Percentiles rank a stretch among this genome's conserved stretches.
These are phyloP conservation scores for Monosporascus sp. DNA, from an alignment of 2,329 filamentous ascomycete genomes.

Conservation along the genomic window DNA sequence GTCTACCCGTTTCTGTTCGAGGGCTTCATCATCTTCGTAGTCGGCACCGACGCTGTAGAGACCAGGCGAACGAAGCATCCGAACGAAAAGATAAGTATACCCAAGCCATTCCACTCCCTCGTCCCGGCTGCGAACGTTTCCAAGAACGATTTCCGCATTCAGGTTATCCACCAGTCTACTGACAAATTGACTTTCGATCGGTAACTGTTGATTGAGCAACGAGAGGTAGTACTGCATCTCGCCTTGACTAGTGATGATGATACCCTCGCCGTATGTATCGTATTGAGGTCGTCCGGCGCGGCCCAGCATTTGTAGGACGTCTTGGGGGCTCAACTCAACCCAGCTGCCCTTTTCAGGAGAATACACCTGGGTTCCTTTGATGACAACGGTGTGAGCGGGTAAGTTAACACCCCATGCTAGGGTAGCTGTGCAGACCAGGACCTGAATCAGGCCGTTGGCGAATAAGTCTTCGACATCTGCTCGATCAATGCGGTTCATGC, in stretches of 20 bases:
- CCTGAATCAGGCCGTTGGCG: constrained; percentile 83
- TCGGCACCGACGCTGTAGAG: constrained; percentile 94
- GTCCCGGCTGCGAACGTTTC: constrained; percentile 84
- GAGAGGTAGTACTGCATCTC: constrained; percentile 98
- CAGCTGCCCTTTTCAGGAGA: constrained; percentile 98
- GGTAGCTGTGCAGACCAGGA: constrained; percentile 96
- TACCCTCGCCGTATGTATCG: constrained; percentile 96
- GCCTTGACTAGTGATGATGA: constrained; percentile 92
- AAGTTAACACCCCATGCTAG: constrained; percentile 98
- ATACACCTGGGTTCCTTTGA: constrained; percentile 97
- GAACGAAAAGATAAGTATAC: constrained; percentile 95
- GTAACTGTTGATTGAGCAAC: constrained; percentile 91
- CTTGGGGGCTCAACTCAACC: constrained; percentile 95
- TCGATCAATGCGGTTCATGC: constrained; percentile 93
- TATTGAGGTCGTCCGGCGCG: constrained; percentile 95
- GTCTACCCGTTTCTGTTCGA: constrained; percentile 97
- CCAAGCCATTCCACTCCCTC: constrained; percentile 99
- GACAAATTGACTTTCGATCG: constrained; percentile 94
- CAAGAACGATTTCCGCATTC: constrained; percentile 92
- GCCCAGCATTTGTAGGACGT: constrained; percentile 97
- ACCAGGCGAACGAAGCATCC: constrained; percentile 92
- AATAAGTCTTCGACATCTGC: constrained; percentile 95
- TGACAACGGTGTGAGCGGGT: constrained; percentile 95
- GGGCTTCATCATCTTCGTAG: constrained; percentile 83
- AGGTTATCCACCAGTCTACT: constrained; percentile 92